Base-by-base conservation (phyloP, 1,284 basidiomycete species). In the Gymnopus androsaceus region DNA sequence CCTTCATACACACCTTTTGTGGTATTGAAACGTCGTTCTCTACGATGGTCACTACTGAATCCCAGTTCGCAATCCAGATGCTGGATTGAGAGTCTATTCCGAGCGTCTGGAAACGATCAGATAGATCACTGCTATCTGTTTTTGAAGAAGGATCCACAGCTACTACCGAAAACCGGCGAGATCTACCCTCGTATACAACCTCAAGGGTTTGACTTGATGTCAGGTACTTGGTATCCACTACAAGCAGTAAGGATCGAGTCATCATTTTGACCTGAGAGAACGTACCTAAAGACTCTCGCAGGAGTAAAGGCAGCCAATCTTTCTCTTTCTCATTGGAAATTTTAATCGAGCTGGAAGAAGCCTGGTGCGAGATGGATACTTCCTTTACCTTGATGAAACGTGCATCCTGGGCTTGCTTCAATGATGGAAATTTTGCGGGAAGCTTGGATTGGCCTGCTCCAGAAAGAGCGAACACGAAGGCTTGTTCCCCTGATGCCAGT, bases 191-290 rank as follows among this genome's bases (percentile, higher is more conserved):
- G 66, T 88, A 92, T 15, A 69, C 66, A 28, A 92, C 73, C 59
- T 87, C 78, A 52, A 93, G 61, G 3, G 78, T 74, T 67, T 90
- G 88, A 3, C 77, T 77, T 15, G 75, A 66, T 7, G 85, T 82
- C 56, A 94, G 69, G 66, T 87, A 91, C 67, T 86, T 88, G 19
- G 90, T 72, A 64, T 90, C 88, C 37, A 91, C 91, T 92, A 60
- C 59, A 31, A 59, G 31, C 12, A 51, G 41, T 56, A 56, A 62
- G 57, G 41, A 37, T 49, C 28, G 57, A 37, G 47, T 28, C 23
- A 3, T 4, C 23, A 12, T 19, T 17, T 3, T 25, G 40, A 42
- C 45, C 21, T 61, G 36, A 38, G 31, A 34, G 23, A 28, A 69
- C 78, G 55, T 57, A 86, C 87, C 83, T 54, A 89, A 71, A 48